These are phyloP conservation scores for Paraurostyla sp. DNA, from an alignment of 73 alveolate species.

Conservation along the genomic window DNA sequence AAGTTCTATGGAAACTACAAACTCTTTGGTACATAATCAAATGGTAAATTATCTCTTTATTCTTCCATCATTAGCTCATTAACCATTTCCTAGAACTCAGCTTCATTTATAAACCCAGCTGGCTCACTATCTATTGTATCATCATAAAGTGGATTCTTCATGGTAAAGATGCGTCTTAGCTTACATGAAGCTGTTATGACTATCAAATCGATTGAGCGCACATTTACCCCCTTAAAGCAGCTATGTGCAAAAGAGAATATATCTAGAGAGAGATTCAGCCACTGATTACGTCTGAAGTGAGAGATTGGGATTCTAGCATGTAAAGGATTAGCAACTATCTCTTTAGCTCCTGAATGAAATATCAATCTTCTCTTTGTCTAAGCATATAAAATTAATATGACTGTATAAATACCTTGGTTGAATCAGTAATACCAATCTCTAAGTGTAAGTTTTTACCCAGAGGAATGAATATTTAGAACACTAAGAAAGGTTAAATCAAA, in stretches of 20 bases:
- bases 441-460: slow-evolving; percentile 80
- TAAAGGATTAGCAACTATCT: slow-evolving; percentile 81
- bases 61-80: slow-evolving; percentile 22
- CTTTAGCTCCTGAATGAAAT: slow-evolving; percentile 85
- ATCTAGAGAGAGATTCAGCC: slow-evolving; percentile 89
- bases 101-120: too few relatives aligned
- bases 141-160: slow-evolving; percentile 88
- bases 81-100: not conserved
- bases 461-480: slow-evolving; percentile 83
- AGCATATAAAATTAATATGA: not conserved
- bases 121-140: slow-evolving; percentile 69
- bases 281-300: slow-evolving; percentile 80
- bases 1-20: slow-evolving; percentile 59
- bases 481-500: slow-evolving; percentile 83
- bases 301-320: slow-evolving; percentile 93
- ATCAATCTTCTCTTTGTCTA: slow-evolving; percentile 85
- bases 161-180: slow-evolving; percentile 85
- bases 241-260: slow-evolving; percentile 77
- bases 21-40: slow-evolving; percentile 57
- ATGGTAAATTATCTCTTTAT: slow-evolving; percentile 22
- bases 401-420: slow-evolving; percentile 59
- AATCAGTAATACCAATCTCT: slow-evolving; percentile 87
- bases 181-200: slow-evolving; percentile 82
- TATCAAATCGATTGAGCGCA: slow-evolving; percentile 84
- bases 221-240: slow-evolving; percentile 81